Percentiles rank a stretch among this genome's conserved stretches.
Conservation (phyloP, 2,329 filamentous ascomycete genomes). For the Cadophora sp. region DNA sequence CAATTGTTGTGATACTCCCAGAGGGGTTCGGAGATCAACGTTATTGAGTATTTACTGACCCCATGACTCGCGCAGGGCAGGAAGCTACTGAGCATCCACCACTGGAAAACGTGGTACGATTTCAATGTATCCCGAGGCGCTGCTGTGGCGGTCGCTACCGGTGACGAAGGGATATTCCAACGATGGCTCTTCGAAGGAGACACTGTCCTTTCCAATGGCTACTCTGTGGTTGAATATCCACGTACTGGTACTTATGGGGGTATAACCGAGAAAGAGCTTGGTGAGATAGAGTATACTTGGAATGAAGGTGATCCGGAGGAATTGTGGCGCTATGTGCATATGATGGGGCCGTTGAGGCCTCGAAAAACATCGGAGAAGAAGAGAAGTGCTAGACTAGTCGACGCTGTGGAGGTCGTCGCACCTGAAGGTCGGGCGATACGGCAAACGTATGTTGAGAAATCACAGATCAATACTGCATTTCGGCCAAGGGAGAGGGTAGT, state of each 20-base stretch:
- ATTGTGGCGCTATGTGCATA: slow-evolving; percentile 14
- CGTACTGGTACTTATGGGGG: not conserved
- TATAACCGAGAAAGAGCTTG: slow-evolving; percentile 13
- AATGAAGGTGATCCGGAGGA: slow-evolving; percentile 18
- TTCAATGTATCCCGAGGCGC: slow-evolving; percentile 6
- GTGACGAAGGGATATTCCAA: slow-evolving; percentile 16
- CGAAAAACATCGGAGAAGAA: slow-evolving; percentile 17
- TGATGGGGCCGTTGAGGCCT: slow-evolving; percentile 15
- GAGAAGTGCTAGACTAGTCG: slow-evolving; percentile 16
- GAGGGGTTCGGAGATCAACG: too few relatives aligned
- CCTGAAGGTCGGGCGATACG: slow-evolving; percentile 9
- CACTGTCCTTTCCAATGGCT: slow-evolving; percentile 16
- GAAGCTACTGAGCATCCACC: slow-evolving; percentile 13
- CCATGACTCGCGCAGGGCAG: not conserved
- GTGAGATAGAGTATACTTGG: slow-evolving; percentile 13
- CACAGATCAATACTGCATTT: slow-evolving; percentile 9
- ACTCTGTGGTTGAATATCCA: slow-evolving; percentile 16
- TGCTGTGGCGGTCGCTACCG: slow-evolving; percentile 3
- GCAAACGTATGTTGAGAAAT: slow-evolving; percentile 13
- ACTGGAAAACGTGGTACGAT: slow-evolving; percentile 17
- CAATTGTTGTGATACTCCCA: not conserved
- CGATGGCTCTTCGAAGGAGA: slow-evolving; percentile 15
- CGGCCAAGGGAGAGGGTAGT: slow-evolving; percentile 15
- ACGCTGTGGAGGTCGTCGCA: slow-evolving; percentile 8
- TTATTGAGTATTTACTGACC: not conserved